Percentiles rank a stretch among this genome's conserved stretches.
These are phyloP conservation scores for Mycena rebaudengoi DNA, from an alignment of 768 basidiomycete species.

Conservation along the genomic window DNA sequence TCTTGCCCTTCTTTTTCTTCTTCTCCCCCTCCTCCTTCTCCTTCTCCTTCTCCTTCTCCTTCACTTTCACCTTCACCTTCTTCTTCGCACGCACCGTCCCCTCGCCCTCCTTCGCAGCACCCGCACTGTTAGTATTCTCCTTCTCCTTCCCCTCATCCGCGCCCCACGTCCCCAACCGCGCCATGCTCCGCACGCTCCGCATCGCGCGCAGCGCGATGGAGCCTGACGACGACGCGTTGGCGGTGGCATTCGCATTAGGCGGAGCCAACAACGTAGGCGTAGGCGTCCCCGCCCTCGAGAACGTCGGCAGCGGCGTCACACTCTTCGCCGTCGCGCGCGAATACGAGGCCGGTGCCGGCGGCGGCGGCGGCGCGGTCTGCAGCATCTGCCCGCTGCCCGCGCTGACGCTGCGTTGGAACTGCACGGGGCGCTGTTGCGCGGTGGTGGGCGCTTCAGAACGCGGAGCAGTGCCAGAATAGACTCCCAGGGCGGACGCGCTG, in stretches of 20 bases:
- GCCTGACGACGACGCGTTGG: conserved; percentile 44
- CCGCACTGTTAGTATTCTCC: conserved; percentile 45
- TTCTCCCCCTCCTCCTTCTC: conserved; percentile 38
- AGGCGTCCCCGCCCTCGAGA: conserved; percentile 27
- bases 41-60: conserved; percentile 39
- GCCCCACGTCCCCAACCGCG: conserved; percentile 55
- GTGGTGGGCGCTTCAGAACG: not conserved
- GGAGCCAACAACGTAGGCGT: conserved; percentile 41
- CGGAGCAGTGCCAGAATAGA: not conserved
- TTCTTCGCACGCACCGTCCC: conserved; percentile 38
- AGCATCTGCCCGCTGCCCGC: conserved; percentile 44
- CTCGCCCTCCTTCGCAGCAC: conserved; percentile 51
- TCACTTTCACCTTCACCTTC: conserved; percentile 48
- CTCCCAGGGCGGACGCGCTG: conserved; percentile 14
- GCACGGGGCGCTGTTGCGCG: not conserved
- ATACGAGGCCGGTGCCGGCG: conserved; percentile 61
- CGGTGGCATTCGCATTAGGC: conserved; percentile 36
- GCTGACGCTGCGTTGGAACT: conserved; percentile 17
- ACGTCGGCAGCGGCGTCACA: conserved; percentile 18
- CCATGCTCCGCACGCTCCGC: conserved; percentile 79
- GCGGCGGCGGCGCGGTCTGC: conserved; percentile 48
- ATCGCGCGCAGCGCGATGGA: conserved; percentile 85
- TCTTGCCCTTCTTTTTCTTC: conserved; percentile 36
- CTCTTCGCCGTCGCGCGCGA: conserved; percentile 40
- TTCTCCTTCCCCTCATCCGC: conserved; percentile 35